phyloP scores from a whole-genome alignment of 2,329 filamentous ascomycete species.

The Pseudogymnoascus sp. region DNA sequence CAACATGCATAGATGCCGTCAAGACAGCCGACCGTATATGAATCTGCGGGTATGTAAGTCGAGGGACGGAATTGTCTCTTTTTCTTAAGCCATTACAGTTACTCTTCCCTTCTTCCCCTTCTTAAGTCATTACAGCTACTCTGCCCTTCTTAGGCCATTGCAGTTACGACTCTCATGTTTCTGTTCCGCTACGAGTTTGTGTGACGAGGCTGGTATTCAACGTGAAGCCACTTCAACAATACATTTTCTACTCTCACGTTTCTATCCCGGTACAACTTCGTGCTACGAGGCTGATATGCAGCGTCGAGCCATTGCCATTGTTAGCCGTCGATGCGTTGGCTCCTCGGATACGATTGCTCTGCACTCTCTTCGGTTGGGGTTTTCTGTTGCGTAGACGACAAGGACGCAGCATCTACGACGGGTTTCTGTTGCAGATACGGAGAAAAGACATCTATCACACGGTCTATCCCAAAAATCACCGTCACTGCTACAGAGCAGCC shows the following conservation, averaged over 20 bases:
- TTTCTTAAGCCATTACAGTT: neutral
- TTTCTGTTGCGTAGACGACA: neutral
- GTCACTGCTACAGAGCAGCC: neutral
- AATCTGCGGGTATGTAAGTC: neutral
- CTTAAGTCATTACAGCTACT: neutral
- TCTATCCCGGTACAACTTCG: neutral
- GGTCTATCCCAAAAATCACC: neutral
- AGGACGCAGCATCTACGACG: neutral
- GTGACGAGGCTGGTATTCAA: neutral
- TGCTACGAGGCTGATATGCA: neutral
- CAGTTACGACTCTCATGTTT: neutral
- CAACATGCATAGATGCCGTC: neutral
- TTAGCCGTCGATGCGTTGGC: neutral
- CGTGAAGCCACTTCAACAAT: neutral
- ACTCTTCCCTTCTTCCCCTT: neutral
- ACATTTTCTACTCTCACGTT: neutral
- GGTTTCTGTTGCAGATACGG: conserved; percentile 2
- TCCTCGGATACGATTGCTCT: conserved; percentile 1
- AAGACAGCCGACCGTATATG: neutral
- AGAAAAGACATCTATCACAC: neutral
- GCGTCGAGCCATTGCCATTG: neutral
- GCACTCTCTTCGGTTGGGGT: neutral
- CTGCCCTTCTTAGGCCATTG: neutral
- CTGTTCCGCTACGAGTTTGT: neutral
- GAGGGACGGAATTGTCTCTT: neutral